phyloP scores from a whole-genome alignment of 1,284 basidiomycete species.

The Ustilago vetiveriae region DNA sequence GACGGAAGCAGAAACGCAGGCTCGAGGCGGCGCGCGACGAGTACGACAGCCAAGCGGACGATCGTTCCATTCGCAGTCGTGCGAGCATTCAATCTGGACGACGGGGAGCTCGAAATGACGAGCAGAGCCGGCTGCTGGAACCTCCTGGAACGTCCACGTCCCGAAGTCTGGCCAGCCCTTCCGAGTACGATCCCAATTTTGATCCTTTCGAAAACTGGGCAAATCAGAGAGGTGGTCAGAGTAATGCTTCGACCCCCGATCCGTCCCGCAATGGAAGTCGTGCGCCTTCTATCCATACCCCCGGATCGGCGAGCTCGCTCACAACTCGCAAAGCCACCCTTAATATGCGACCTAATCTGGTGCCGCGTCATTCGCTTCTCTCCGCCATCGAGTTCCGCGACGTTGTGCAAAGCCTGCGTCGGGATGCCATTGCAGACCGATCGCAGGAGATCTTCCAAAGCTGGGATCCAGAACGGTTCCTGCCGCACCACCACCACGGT shows the following conservation, averaged over 20 bases:
- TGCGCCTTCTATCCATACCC: slow-evolving; percentile 26
- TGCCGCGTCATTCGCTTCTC: slow-evolving; percentile 74
- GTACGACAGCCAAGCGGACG: slow-evolving; percentile 35
- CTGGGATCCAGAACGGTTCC: slow-evolving; percentile 56
- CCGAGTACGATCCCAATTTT: slow-evolving; percentile 56
- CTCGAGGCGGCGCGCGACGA: slow-evolving; percentile 50
- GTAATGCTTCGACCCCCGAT: slow-evolving; percentile 25
- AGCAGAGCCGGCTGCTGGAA: slow-evolving; percentile 6
- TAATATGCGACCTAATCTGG: slow-evolving; percentile 35
- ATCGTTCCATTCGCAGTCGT: slow-evolving; percentile 26
- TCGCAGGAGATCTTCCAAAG: slow-evolving; percentile 56
- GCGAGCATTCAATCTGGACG: slow-evolving; percentile 15
- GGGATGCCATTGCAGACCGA: slow-evolving; percentile 65
- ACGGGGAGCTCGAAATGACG: not conserved
- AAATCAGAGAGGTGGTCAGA: slow-evolving; percentile 12
- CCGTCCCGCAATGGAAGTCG: slow-evolving; percentile 11
- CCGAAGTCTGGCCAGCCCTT: slow-evolving; percentile 43
- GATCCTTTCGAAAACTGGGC: slow-evolving; percentile 57
- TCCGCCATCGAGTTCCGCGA: slow-evolving; percentile 93
- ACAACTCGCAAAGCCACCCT: slow-evolving; percentile 10
- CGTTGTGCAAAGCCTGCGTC: slow-evolving; percentile 81
- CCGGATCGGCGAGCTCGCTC: slow-evolving; percentile 24
- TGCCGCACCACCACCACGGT: slow-evolving; percentile 50
- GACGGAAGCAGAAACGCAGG: slow-evolving; percentile 32
- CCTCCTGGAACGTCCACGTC: slow-evolving; percentile 5